Base-by-base conservation (phyloP, 2,329 filamentous ascomycete genomes). In the Elsinoe perseae region DNA sequence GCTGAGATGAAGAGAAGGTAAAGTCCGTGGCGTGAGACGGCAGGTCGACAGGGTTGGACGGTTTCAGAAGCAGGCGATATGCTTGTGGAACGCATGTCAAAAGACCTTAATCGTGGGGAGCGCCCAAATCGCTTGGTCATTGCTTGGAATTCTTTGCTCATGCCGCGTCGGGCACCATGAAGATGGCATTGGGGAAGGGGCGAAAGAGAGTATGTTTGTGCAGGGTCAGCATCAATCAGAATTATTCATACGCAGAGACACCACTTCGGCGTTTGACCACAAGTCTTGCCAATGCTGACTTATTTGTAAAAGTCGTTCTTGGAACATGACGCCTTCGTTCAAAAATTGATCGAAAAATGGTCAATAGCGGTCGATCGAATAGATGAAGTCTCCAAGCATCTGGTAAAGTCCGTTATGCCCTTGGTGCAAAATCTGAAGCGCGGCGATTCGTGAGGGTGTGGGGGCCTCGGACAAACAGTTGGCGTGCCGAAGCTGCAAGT, bases 31-130 rank as follows among this genome's bases (percentile, higher is more conserved):
- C 43, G 38, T 43, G 32, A n/a, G 21, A 21, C n/a, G 25, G 34
- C 20, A 20, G 34, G 50, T 18, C 40, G 50, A 53, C 50, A 40
- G 21, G 28, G 28, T 36, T 18, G 23, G 21, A 12, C 25, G 32
- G 53, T 36, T 44, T 27, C 18, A 30, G 40, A 30, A 25, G 53
- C 40, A 32, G 23, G 38, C n/a, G n/a, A n/a, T n/a, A n/a, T 21
- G 40, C 10, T 18, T 56, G 53, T 43, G 53, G 27, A 30, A 34
- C 53, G 53, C 38, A 43, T 54, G 50, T 52, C 48, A 52, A 36
- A 16, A 18, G n/a, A 28, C 7, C 25, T n/a, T n/a, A n/a, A n/a
- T n/a, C 44, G 16, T 43, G 40, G 40, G 40, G 40, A 10, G 12
- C 40, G 21, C 23, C 44, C 23, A 50, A 25, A 32, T 50, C 10